A percentile compares a stretch with the other conserved stretches of the same genome.
Conservation (phyloP, 78 protist genomes). For the Dictyostelium capitatum region DNA sequence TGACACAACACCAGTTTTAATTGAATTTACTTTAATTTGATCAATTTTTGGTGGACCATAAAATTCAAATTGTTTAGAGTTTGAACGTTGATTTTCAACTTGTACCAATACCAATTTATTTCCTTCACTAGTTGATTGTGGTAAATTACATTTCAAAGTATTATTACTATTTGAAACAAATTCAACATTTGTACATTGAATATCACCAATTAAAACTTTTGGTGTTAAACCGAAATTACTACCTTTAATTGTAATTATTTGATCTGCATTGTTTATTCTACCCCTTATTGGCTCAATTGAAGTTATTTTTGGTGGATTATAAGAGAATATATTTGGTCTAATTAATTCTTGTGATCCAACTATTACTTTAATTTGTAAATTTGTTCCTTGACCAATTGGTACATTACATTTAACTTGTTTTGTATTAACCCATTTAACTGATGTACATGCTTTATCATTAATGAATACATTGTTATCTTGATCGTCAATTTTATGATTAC, state of each 20-base stretch:
- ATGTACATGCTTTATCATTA: slow-evolving; percentile 8
- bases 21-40: neutral
- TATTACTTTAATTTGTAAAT: slow-evolving; percentile 5
- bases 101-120: neutral
- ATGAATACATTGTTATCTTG: neutral
- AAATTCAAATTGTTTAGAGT: neutral
- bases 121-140: slow-evolving; percentile 1
- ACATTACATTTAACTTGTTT: slow-evolving; percentile 16
- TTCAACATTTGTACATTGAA: slow-evolving; percentile 15
- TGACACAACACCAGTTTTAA: neutral
- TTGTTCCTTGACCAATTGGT: slow-evolving; percentile 41
- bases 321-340: slow-evolving; percentile 9
- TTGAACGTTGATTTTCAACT: neutral
- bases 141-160: neutral
- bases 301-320: slow-evolving; percentile 19
- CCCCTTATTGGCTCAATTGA: slow-evolving; percentile 31
- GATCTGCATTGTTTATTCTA: neutral
- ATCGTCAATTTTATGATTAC: neutral
- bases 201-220: slow-evolving; percentile 15
- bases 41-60: slow-evolving; percentile 58
- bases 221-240: slow-evolving; percentile 26
- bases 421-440: slow-evolving; percentile 2
- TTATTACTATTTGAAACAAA: neutral
- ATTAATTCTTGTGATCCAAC: slow-evolving; percentile 29
- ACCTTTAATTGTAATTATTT: neutral